These are phyloP conservation scores for Agaricales sp. DNA, from an alignment of 1,284 basidiomycete genomes.

Conservation along the genomic window DNA sequence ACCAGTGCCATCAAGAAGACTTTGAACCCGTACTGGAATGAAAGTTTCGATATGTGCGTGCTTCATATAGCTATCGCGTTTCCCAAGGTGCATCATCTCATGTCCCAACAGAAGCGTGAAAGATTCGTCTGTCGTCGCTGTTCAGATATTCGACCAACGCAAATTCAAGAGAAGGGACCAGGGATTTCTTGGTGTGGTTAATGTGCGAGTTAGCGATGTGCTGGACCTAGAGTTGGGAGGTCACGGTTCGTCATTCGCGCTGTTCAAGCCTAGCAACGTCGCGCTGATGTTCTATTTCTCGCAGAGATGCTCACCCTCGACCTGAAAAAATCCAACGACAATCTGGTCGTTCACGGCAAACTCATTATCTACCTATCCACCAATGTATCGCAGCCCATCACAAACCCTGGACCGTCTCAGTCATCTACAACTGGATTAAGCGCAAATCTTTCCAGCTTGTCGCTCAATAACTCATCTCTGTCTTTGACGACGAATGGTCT, in stretches of 20 bases:
- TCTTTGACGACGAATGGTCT: constrained; percentile 19
- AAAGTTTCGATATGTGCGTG: constrained; percentile 79
- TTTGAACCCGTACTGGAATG: constrained; percentile 90
- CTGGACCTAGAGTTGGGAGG: constrained; percentile 84
- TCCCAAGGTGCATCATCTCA: constrained; percentile 5
- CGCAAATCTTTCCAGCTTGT: constrained; percentile 47
- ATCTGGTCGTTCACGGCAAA: constrained; percentile 83
- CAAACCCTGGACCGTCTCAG: constrained; percentile 65
- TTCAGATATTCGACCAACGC: constrained; percentile 95
- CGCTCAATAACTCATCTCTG: constrained; percentile 40
- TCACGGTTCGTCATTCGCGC: constrained; percentile 82
- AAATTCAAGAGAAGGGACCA: constrained; percentile 96
- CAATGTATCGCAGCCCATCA: constrained; percentile 64
- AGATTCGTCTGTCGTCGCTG: constrained; percentile 84
- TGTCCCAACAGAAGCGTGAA: constrained; percentile 63
- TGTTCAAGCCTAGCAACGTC: constrained; percentile 6
- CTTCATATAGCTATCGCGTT: constrained; percentile 1
- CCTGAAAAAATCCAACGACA: constrained; percentile 85
- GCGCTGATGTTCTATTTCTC: constrained; percentile 1
- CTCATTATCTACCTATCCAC: constrained; percentile 88
- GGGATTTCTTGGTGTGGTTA: constrained; percentile 91
- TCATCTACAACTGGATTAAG: constrained; percentile 35
- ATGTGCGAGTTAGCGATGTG: constrained; percentile 83
- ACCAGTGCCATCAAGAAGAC: constrained; percentile 88
- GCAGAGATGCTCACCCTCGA: constrained; percentile 85